phyloP scores from a whole-genome alignment of 176 grass and related monocot genomes.

The Typha latifolia region DNA sequence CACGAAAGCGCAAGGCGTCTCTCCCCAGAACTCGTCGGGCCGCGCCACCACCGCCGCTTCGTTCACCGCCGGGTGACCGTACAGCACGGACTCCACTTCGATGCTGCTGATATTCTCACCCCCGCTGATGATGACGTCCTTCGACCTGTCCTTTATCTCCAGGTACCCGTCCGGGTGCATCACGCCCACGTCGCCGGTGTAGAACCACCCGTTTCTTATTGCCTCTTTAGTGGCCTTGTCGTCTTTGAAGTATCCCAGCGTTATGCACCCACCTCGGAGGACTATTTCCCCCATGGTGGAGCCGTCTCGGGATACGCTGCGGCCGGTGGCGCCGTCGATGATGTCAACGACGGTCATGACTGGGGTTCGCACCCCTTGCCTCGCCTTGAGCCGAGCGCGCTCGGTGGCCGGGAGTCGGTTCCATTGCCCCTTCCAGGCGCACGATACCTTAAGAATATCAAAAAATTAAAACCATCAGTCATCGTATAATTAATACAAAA shows the following conservation, averaged over 20 bases:
- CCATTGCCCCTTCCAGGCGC: constrained; percentile 74
- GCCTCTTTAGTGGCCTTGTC: constrained; percentile 26
- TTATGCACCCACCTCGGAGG: constrained; percentile 45
- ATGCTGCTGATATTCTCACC: constrained; percentile 96
- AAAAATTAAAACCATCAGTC: too few species aligned
- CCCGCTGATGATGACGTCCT: constrained; percentile 89
- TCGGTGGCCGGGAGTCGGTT: constrained; percentile 44
- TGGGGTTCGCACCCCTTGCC: constrained; percentile 56
- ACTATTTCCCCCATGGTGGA: constrained; percentile 57
- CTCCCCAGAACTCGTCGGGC: constrained; percentile 69
- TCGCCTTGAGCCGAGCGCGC: constrained; percentile 58
- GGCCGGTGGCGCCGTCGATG: constrained; percentile 36
- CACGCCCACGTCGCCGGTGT: constrained; percentile 71
- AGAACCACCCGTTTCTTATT: constrained; percentile 62
- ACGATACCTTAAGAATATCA: constrained; percentile 13
- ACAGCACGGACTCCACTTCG: constrained; percentile 74
- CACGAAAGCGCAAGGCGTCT: constrained; percentile 87
- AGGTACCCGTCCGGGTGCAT: constrained; percentile 79
- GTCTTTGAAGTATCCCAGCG: constrained; percentile 66
- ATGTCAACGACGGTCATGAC: constrained; percentile 36
- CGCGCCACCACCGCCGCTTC: constrained; percentile 70
- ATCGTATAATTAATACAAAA: too few species aligned
- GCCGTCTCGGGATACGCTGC: constrained; percentile 47
- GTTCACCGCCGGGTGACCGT: constrained; percentile 58
- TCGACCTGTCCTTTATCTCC: constrained; percentile 77